phyloP scores from a whole-genome alignment of 2,329 filamentous ascomycete genomes.

The Aspergillus uvarum region DNA sequence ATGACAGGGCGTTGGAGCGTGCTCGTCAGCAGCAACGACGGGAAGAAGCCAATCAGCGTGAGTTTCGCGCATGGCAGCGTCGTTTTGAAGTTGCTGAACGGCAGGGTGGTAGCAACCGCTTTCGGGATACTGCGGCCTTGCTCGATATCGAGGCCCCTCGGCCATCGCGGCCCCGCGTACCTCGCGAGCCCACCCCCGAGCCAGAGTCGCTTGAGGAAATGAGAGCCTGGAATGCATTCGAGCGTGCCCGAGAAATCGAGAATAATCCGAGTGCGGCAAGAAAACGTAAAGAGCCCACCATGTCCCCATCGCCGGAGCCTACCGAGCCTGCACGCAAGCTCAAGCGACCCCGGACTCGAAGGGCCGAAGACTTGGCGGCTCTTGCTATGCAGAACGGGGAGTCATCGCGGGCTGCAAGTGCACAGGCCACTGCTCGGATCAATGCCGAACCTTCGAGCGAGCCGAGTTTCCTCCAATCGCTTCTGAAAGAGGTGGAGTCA shows the following conservation, averaged over 20 bases:
- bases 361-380: constrained; percentile 56
- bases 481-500: constrained; percentile 82
- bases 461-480: constrained; percentile 80
- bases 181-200: constrained; percentile 49
- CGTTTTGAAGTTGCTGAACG: constrained; percentile 78
- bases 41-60: constrained; percentile 54
- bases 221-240: constrained; percentile 85
- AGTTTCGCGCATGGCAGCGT: constrained; percentile 74
- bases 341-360: constrained; percentile 80
- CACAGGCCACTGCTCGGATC: constrained; percentile 33
- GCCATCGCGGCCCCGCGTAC: constrained; percentile 42
- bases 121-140: constrained; percentile 65
- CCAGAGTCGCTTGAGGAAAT: constrained; percentile 77
- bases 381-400: constrained; percentile 45
- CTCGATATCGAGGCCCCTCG: constrained; percentile 52
- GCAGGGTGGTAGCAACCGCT: constrained; percentile 71
- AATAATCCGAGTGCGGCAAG: constrained; percentile 49
- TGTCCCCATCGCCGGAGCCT: constrained; percentile 72
- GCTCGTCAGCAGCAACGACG: constrained; percentile 52
- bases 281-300: constrained; percentile 58
- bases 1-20: constrained; percentile 63
- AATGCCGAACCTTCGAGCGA: constrained; percentile 47
- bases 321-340: constrained; percentile 75
- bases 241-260: constrained; percentile 73
- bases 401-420: constrained; percentile 37